Conservation (phyloP, 2,329 filamentous ascomycete species). For the Lecanosticta acicola region DNA sequence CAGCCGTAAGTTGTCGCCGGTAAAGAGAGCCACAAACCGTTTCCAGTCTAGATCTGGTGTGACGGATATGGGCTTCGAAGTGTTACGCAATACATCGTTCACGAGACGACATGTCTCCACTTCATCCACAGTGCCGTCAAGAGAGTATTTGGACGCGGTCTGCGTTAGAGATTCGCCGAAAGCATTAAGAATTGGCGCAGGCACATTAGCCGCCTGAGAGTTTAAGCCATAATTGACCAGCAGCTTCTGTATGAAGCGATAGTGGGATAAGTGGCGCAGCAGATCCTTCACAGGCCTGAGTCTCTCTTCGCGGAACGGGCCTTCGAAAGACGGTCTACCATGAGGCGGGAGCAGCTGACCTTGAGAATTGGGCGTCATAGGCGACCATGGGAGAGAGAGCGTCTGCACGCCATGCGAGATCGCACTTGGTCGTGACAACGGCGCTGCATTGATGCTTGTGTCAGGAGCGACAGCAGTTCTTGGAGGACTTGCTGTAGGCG, state of each 20-base stretch:
- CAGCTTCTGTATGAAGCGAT: slow-evolving; percentile 5
- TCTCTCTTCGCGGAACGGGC: background rate
- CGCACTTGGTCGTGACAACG: background rate
- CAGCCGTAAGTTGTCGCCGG: slow-evolving; percentile 15
- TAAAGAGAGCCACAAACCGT: slow-evolving; percentile 14
- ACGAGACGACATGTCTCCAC: slow-evolving; percentile 1
- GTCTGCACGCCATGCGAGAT: background rate
- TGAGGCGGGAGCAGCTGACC: background rate
- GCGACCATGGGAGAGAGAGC: background rate
- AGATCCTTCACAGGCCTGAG: slow-evolving; percentile 2
- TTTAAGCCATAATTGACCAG: slow-evolving; percentile 2
- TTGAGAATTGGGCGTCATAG: background rate
- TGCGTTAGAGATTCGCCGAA: slow-evolving; percentile 3
- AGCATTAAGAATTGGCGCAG: background rate
- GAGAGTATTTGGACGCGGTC: background rate
- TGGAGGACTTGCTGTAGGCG: background rate
- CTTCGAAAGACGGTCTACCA: background rate
- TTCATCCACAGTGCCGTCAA: background rate
- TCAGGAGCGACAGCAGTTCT: background rate
- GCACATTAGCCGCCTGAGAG: slow-evolving; percentile 5
- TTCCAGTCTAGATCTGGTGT: background rate
- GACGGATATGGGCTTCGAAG: background rate
- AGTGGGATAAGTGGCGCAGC: slow-evolving; percentile 1
- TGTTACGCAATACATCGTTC: slow-evolving; percentile 1
- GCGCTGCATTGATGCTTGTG: background rate